phyloP scores from a whole-genome alignment of 2,329 filamentous ascomycete genomes.

The Exophiala sp. region DNA sequence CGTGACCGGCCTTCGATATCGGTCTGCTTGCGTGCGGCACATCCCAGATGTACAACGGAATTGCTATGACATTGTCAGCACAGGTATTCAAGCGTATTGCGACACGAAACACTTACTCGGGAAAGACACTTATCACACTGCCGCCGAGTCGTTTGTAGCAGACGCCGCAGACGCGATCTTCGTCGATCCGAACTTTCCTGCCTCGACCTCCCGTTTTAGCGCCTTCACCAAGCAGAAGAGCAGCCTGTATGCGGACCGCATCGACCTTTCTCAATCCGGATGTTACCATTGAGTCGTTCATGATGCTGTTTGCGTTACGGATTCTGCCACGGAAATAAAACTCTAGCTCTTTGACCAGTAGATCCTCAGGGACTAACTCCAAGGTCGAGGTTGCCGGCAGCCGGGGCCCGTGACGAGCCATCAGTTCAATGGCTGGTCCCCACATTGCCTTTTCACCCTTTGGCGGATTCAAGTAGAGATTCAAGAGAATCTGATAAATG shows the following conservation, averaged over 20 bases:
- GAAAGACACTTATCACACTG: slow-evolving; percentile 84
- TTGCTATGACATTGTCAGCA: slow-evolving; percentile 35
- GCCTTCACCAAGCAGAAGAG: slow-evolving; percentile 69
- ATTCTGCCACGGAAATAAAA: slow-evolving; percentile 92
- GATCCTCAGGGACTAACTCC: slow-evolving; percentile 74
- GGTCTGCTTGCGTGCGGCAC: slow-evolving; percentile 51
- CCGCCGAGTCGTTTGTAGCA: slow-evolving; percentile 91
- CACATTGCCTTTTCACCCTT: slow-evolving; percentile 69
- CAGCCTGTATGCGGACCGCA: slow-evolving; percentile 71
- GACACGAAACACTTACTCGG: slow-evolving; percentile 59
- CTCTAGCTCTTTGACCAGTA: slow-evolving; percentile 76
- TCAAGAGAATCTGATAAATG: slow-evolving; percentile 88
- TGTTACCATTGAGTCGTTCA: slow-evolving; percentile 77
- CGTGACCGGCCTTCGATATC: slow-evolving; percentile 26
- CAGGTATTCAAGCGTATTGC: background rate
- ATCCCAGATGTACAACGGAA: slow-evolving; percentile 75
- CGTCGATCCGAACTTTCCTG: slow-evolving; percentile 72
- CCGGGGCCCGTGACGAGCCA: slow-evolving; percentile 89
- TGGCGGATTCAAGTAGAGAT: slow-evolving; percentile 81
- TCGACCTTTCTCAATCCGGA: slow-evolving; percentile 73
- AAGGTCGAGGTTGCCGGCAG: slow-evolving; percentile 84
- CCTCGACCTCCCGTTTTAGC: slow-evolving; percentile 52
- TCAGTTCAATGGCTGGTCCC: slow-evolving; percentile 74
- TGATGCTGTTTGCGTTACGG: slow-evolving; percentile 73
- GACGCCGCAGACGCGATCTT: slow-evolving; percentile 85